Base-by-base conservation (phyloP, 805 yeast genomes). In the Blastobotrys peoriensis region DNA sequence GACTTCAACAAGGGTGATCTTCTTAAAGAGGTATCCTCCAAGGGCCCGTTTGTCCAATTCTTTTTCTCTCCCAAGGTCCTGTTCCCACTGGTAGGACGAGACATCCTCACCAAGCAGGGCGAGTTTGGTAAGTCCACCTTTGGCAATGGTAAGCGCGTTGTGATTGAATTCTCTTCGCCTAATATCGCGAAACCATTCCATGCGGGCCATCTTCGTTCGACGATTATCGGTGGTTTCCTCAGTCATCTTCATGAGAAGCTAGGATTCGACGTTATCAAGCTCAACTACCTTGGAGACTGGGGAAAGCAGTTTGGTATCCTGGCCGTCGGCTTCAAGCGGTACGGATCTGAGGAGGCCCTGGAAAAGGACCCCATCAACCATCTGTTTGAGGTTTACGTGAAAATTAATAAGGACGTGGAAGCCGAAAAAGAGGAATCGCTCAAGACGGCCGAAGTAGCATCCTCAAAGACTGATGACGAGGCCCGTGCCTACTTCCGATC, bases 141-240 rank as follows among this genome's bases (percentile, higher is more conserved):
- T 44, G 96, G 93, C 46, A 66, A 67, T 34, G 80, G 79, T 51
- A 83, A 87, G 68, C 82, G 72, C 51, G 73, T 84, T 15, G 58
- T 88, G 37, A 75, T 93, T 56, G 99, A 93, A 66, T 93, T 93
- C 60, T 86, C 96, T 2, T 89, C 98, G 28, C 99, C 99, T 53
- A 93, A 93, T 67, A 91, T 93, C 60, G 99, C 99, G 53, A 93
- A 93, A 69, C 99, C 99, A 9, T 93, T 93, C 83, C 99, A 93
- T 63, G 99, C 99, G 44, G 99, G 99, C 48, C 99, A 93, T 66
- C 78, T 93, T 66, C 83, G 99, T 68, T 85, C 95, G 25, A 93
- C 99, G 37, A 93, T 93, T 61, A 93, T 93, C 63, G 99, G 99
- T 57, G 98, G 98, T 13, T 93, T 88, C 70, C 65, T 93, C 40